Evolutionary conservation across 768 basidiomycete species (phyloP).

Genomic region (Multifurca ochricompacta): DNA sequence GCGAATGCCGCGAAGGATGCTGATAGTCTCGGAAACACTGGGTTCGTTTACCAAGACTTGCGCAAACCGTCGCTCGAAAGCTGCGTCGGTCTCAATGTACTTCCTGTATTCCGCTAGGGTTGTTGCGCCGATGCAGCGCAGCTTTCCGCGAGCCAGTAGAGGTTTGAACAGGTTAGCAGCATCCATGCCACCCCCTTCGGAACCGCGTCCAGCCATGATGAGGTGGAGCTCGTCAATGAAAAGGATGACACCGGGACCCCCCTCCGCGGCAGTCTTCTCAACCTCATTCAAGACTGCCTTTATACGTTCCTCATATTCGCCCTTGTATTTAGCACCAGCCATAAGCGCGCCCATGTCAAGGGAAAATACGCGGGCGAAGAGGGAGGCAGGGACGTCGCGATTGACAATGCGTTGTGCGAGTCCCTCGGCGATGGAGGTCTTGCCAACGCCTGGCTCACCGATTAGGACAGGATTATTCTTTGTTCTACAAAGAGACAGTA

Average conservation of each 20-base stretch:
- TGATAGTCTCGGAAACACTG: constrained; percentile 80
- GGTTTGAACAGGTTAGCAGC: constrained; percentile 92
- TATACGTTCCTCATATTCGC: constrained; percentile 94
- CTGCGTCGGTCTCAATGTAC: constrained; percentile 89
- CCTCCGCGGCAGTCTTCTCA: constrained; percentile 76
- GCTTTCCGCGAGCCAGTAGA: constrained; percentile 77
- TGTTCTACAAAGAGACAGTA: constrained; percentile 43
- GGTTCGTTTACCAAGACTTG: constrained; percentile 94
- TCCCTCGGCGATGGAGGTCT: constrained; percentile 92
- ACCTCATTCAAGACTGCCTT: constrained; percentile 89
- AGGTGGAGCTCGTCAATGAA: constrained; percentile 95
- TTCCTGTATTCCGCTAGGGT: constrained; percentile 89
- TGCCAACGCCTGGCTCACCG: constrained; percentile 92
- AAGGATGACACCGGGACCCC: constrained; percentile 67
- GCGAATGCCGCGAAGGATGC: constrained; percentile 86
- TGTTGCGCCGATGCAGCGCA: constrained; percentile 79
- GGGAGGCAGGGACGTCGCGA: constrained; percentile 74
- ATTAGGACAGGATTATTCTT: constrained; percentile 98
- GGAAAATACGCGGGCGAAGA: constrained; percentile 71
- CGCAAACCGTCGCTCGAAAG: constrained; percentile 85
- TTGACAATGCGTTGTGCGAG: constrained; percentile 94
- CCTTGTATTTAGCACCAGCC: constrained; percentile 90
- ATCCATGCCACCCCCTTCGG: constrained; percentile 87
- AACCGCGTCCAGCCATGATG: constrained; percentile 83
- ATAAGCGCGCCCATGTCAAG: constrained; percentile 95